Evolutionary conservation across 2,329 filamentous ascomycete species (phyloP).

Genomic region (Microdochium trichocladiopsis): DNA sequence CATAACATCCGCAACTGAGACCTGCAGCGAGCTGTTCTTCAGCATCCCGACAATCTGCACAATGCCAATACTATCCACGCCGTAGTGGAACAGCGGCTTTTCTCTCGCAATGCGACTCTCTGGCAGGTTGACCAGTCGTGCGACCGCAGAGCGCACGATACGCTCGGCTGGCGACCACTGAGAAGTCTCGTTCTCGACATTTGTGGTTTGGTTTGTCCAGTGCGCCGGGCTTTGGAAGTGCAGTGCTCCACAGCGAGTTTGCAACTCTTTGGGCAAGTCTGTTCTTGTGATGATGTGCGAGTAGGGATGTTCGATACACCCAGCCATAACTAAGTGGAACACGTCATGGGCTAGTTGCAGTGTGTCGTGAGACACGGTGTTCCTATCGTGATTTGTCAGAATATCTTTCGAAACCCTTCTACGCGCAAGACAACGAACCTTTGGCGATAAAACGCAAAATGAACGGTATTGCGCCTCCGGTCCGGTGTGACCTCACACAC

Average conservation of each 20-base stretch:
- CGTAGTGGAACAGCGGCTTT: slow-evolving; percentile 80
- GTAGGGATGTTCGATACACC: not conserved
- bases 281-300: not conserved
- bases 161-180: slow-evolving; percentile 33
- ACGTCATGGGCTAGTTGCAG: slow-evolving; percentile 3
- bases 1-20: slow-evolving; percentile 69
- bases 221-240: not conserved
- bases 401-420: no score
- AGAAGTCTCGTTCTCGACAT: slow-evolving; percentile 1
- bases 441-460: slow-evolving; percentile 57
- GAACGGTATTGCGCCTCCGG: slow-evolving; percentile 40
- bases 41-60: slow-evolving; percentile 68
- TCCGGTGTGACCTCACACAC: slow-evolving; percentile 68
- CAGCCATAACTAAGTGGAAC: slow-evolving; percentile 8
- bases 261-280: not conserved
- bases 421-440: slow-evolving; percentile 23
- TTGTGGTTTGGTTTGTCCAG: not conserved
- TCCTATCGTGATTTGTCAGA: not conserved
- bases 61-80: slow-evolving; percentile 85
- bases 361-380: not conserved
- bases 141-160: slow-evolving; percentile 47
- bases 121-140: slow-evolving; percentile 47
- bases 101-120: slow-evolving; percentile 42
- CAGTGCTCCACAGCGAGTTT: not conserved
- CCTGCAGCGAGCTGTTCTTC: slow-evolving; percentile 45